Conservation (phyloP, 2,329 filamentous ascomycete genomes). For the Penicillium digitatum region DNA sequence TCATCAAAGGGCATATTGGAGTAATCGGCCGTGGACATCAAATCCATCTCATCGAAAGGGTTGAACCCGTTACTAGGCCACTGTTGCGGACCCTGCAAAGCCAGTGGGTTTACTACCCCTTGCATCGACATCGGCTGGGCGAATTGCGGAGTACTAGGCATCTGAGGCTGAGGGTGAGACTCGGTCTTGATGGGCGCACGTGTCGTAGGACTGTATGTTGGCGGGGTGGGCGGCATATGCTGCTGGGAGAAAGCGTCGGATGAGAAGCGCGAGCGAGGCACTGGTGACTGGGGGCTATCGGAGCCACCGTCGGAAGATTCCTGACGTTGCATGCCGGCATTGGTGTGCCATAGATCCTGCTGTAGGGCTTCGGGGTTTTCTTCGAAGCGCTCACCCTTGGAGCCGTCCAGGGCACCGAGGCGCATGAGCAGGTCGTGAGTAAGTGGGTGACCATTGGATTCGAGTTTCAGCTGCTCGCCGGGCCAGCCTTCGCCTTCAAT, state of each 20-base stretch:
- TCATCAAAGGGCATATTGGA: constrained; percentile 35
- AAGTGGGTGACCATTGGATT: constrained; percentile 53
- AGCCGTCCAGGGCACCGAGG: constrained; percentile 54
- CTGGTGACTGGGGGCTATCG: constrained; percentile 50
- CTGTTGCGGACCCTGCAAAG: constrained; percentile 31
- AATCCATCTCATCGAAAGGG: constrained; percentile 33
- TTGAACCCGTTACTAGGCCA: constrained; percentile 28
- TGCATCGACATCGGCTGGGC: constrained; percentile 29
- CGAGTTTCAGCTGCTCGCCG: constrained; percentile 51
- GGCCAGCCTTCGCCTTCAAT: constrained; percentile 54
- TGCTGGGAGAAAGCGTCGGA: constrained; percentile 32
- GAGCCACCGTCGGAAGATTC: constrained; percentile 57
- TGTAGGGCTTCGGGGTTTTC: constrained; percentile 56
- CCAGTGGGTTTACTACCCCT: constrained; percentile 37
- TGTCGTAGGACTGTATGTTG: constrained; percentile 37
- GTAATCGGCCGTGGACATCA: constrained; percentile 32
- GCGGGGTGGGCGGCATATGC: constrained; percentile 39
- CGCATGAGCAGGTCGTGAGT: constrained; percentile 62
- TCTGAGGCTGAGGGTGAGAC: constrained; percentile 11
- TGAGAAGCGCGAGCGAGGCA: constrained; percentile 26
- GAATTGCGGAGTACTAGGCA: constrained; percentile 24
- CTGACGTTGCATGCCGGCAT: constrained; percentile 51
- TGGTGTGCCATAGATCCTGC: constrained; percentile 51
- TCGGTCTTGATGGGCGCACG: constrained; percentile 29
- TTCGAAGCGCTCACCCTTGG: constrained; percentile 54